Evolutionary conservation across 2,329 filamentous ascomycete species (phyloP).

Genomic region (Hypoxylon sp.): DNA sequence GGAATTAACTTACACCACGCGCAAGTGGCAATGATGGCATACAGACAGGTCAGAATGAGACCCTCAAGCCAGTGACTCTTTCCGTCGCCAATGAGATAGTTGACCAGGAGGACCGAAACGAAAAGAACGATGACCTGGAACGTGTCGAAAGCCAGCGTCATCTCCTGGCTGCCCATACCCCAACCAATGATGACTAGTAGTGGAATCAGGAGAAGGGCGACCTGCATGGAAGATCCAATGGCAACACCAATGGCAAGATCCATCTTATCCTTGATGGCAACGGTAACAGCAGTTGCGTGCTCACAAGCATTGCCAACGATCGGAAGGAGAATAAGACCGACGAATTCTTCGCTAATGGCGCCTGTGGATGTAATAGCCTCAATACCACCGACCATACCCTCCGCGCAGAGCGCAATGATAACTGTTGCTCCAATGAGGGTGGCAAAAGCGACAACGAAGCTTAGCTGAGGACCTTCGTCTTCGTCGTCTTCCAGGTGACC

Average conservation of each 20-base stretch:
- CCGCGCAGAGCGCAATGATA: conserved; percentile 84
- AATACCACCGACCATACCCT: conserved; percentile 83
- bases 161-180: conserved; percentile 78
- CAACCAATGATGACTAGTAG: conserved; percentile 83
- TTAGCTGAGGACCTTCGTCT: conserved; percentile 80
- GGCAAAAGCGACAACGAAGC: conserved; percentile 78
- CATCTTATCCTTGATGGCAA: conserved; percentile 88
- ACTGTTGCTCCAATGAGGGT: conserved; percentile 81
- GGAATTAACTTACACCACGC: conserved; percentile 68
- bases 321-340: conserved; percentile 83
- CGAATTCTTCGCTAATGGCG: conserved; percentile 78
- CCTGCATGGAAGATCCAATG: conserved; percentile 85
- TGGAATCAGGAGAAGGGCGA: conserved; percentile 83
- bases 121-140: conserved; percentile 92
- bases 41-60: conserved; percentile 80
- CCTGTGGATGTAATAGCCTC: conserved; percentile 74
- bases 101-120: conserved; percentile 85
- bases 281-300: conserved; percentile 84
- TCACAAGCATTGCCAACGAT: conserved; percentile 89
- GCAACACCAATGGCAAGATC: conserved; percentile 85
- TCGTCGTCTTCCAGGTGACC: conserved; percentile 73
- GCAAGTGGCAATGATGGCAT: conserved; percentile 82
- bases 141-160: conserved; percentile 87
- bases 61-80: conserved; percentile 88
- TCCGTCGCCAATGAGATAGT: conserved; percentile 87